Percentiles rank a stretch among this genome's conserved stretches.
Conservation (phyloP, 129 eudicot genomes). For the Arctium lappa region DNA sequence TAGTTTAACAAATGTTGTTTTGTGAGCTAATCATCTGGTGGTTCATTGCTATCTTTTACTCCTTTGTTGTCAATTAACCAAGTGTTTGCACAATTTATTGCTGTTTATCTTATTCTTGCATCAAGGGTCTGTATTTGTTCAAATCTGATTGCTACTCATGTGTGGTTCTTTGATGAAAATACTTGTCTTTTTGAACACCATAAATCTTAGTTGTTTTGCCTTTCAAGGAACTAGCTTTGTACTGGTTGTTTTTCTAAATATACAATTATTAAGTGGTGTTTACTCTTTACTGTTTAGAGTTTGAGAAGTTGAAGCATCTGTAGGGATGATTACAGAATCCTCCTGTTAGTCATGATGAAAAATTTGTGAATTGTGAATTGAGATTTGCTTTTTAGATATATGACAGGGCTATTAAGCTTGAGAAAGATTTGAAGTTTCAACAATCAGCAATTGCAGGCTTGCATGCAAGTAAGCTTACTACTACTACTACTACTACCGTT, state of each 20-base stretch:
- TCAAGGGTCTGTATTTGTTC: not conserved
- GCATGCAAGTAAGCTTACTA: not conserved
- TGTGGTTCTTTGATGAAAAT: not conserved
- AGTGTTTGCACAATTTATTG: not conserved
- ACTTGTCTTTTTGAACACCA: not conserved
- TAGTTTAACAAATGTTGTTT: not conserved
- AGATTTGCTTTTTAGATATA: not conserved
- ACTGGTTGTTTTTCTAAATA: not conserved
- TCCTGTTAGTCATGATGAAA: not conserved
- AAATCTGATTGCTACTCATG: not conserved
- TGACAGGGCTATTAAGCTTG: not conserved
- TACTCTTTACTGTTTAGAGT: no score
- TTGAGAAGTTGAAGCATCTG: not conserved
- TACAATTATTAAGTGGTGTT: not conserved
- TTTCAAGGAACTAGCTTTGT: not conserved
- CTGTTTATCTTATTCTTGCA: not conserved
- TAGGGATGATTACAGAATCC: not conserved
- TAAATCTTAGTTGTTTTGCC: not conserved
- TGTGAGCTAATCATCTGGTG: not conserved
- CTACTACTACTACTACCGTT: not conserved
- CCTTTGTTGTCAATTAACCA: not conserved
- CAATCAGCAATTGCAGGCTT: conserved; percentile 3
- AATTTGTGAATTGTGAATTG: not conserved
- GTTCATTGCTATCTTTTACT: conserved; percentile 16
- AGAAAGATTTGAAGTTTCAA: not conserved